phyloP scores from a whole-genome alignment of 2,329 filamentous ascomycete genomes.

The Rutstroemia sp. region DNA sequence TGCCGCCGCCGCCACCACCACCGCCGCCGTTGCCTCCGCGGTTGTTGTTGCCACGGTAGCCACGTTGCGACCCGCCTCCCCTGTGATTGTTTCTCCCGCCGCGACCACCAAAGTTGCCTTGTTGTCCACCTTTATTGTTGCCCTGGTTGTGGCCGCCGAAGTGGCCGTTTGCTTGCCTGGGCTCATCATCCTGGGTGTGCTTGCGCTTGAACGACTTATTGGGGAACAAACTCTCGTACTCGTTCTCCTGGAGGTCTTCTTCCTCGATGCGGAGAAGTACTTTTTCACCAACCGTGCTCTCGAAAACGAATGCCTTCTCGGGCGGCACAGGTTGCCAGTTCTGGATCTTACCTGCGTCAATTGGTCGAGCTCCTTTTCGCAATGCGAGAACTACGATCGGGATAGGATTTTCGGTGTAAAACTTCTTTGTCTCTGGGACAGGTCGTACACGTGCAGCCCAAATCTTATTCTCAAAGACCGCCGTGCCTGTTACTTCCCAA shows the following conservation, averaged over 20 bases:
- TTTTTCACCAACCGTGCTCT: conserved; percentile 82
- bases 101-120: conserved; percentile 25
- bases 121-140: conserved; percentile 25
- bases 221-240: conserved; percentile 54
- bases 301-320: conserved; percentile 68
- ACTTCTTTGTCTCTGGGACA: conserved; percentile 55
- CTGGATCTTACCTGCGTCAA: conserved; percentile 73
- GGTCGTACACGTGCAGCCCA: conserved; percentile 82
- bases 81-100: conserved; percentile 30
- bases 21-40: conserved; percentile 23
- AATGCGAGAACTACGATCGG: conserved; percentile 80
- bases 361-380: conserved; percentile 64
- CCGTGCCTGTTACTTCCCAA: conserved; percentile 77
- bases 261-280: conserved; percentile 73
- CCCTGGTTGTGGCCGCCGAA: conserved; percentile 27
- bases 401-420: conserved; percentile 71
- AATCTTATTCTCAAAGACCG: conserved; percentile 67
- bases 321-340: conserved; percentile 72
- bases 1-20: conserved; percentile 32
- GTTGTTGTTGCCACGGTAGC: conserved; percentile 27
- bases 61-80: conserved; percentile 36
- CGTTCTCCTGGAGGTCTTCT: conserved; percentile 54
- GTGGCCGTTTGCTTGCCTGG: conserved; percentile 21
- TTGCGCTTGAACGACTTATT: conserved; percentile 56
- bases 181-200: conserved; percentile 50